Conservation (phyloP, 345 rosid genomes). For the Linum usitatissimum region DNA sequence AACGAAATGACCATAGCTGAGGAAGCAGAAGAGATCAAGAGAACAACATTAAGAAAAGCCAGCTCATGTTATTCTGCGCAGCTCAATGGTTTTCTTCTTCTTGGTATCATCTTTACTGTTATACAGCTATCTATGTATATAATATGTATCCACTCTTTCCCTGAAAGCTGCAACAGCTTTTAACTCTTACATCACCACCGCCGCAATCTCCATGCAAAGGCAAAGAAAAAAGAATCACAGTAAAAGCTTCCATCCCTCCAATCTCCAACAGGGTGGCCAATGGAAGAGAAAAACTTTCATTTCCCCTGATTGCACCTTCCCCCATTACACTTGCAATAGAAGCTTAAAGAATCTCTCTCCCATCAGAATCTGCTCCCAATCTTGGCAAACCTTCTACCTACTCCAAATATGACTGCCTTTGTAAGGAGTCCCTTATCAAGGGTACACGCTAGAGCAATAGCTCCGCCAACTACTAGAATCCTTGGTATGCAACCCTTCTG, state of each 20-base stretch:
- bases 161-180: neutral
- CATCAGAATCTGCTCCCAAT: conserved; percentile 67
- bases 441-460: conserved; percentile 73
- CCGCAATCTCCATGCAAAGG: neutral
- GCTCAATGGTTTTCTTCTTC: neutral
- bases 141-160: neutral
- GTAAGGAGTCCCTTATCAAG: conserved; percentile 85
- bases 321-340: conserved; percentile 7
- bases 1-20: no score
- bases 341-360: neutral
- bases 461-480: conserved; percentile 72
- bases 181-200: neutral
- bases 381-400: conserved; percentile 78
- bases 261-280: neutral
- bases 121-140: neutral
- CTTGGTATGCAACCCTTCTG: conserved; percentile 46
- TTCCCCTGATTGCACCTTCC: neutral
- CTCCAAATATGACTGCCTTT: conserved; percentile 87
- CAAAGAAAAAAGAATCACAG: neutral
- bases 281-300: neutral
- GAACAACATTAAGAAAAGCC: no score
- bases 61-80: neutral
- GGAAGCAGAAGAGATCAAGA: no score
- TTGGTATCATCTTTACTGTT: neutral
- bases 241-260: conserved; percentile 2